Percentiles rank a stretch among this genome's conserved stretches.
These are phyloP conservation scores for Colletotrichum cordylinicola DNA, from an alignment of 2,329 filamentous ascomycete genomes.

Conservation along the genomic window DNA sequence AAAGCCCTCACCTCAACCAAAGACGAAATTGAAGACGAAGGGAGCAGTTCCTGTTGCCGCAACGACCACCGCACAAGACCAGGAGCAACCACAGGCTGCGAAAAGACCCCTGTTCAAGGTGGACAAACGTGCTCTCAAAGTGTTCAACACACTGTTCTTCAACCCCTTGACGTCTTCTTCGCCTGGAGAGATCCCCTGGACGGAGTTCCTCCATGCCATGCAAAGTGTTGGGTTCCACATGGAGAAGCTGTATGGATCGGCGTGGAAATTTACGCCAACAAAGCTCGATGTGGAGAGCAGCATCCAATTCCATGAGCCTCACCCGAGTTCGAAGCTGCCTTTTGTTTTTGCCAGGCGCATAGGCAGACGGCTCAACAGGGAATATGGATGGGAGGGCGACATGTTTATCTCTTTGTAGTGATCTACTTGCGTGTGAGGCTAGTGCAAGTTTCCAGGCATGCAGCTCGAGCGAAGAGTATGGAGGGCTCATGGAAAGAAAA, in stretches of 20 bases:
- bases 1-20: neutral
- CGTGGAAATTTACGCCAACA: constrained; percentile 62
- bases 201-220: constrained; percentile 60
- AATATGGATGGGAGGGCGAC: constrained; percentile 54
- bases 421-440: neutral
- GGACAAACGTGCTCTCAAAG: constrained; percentile 35
- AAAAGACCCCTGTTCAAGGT: constrained; percentile 26
- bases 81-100: constrained; percentile 1
- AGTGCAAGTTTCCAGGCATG: neutral
- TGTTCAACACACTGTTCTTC: constrained; percentile 48
- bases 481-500: neutral
- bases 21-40: neutral
- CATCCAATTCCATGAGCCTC: constrained; percentile 68
- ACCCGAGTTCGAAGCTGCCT: constrained; percentile 57
- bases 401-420: constrained; percentile 43
- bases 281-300: constrained; percentile 45
- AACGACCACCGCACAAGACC: neutral
- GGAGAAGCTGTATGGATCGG: constrained; percentile 65
- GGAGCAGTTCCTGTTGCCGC: neutral
- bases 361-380: constrained; percentile 53
- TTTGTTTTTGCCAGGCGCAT: constrained; percentile 49
- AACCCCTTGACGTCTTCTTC: constrained; percentile 33
- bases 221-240: constrained; percentile 51
- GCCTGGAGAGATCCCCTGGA: constrained; percentile 57
- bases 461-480: neutral